Base-by-base conservation (phyloP, 345 rosid species). In the Eucalyptus camaldulensis region DNA sequence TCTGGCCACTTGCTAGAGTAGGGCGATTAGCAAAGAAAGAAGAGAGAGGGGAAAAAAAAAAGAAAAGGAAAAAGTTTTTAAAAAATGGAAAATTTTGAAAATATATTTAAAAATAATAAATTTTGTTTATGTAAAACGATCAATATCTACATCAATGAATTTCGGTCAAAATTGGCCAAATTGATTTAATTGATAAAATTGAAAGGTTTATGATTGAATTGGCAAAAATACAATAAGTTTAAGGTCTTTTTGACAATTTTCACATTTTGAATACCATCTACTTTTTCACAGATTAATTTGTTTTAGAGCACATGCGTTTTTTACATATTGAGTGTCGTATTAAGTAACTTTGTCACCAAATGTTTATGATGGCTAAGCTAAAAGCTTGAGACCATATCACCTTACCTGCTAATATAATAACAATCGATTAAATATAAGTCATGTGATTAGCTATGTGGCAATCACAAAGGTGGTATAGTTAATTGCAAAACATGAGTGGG, bases 1-100 rank as follows among this genome's bases (percentile, higher is more conserved):
- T 53, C 2, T 53, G 2, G 58, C 58, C 0, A 53, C 5, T 53
- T 5, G 1, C 58, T 53, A 8, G 58, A 53, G 58, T 0, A 0
- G 58, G 24, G 24, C 2, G 1, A 53, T 53, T 53, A 24, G 58
- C 58, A 24, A 58, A 58, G 13, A 1, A 58, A 58, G n/a, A 58
- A 24, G 29, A 24, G 13, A 58, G 29, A 5, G 25, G 8, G n/a
- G 3, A 6, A 2, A 58, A 6, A 2, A 58, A 58, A 51, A 51
- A 51, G 9, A 9, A 4, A 8, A 4, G 16, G 15, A 6, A 43
- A 40, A 40, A 43, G 6, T 44, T 44, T 44, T 50, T 5, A 6
- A 2, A 51, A 51, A 51, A 6, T 50, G 5, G 16, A 51, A 51
- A 40, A 40, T 40, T 40, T 17, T 1, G 2, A 17, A 51, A 51